These are phyloP conservation scores for Pseudopyricularia cyperi DNA, from an alignment of 2,329 filamentous ascomycete genomes.

Conservation along the genomic window DNA sequence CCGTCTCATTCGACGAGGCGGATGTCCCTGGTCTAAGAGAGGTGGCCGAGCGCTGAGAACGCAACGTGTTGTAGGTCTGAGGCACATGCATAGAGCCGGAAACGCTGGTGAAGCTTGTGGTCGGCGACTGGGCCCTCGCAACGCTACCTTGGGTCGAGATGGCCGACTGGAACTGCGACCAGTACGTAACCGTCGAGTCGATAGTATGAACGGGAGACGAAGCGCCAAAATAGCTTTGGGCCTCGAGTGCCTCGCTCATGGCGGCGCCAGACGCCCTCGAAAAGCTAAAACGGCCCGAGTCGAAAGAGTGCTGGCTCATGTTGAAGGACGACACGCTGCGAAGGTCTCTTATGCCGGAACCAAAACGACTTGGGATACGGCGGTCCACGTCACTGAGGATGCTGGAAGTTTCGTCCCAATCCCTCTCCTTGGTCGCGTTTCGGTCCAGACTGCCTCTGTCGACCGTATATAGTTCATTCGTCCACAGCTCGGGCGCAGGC, in stretches of 20 bases:
- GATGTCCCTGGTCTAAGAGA: constrained; percentile 48
- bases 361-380: constrained; percentile 32
- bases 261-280: constrained; percentile 25
- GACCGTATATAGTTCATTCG: constrained; percentile 73
- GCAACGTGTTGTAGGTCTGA: constrained; percentile 24
- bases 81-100: constrained; percentile 35
- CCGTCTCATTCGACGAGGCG: constrained; percentile 54
- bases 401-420: constrained; percentile 38
- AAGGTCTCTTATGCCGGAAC: constrained; percentile 42
- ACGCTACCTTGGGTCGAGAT: constrained; percentile 49
- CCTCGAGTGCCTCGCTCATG: constrained; percentile 53
- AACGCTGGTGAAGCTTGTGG: constrained; percentile 46
- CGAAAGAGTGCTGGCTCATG: constrained; percentile 55
- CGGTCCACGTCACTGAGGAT: constrained; percentile 42
- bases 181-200: constrained; percentile 70
- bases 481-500: constrained; percentile 55
- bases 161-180: constrained; percentile 71
- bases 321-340: constrained; percentile 47
- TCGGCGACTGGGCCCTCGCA: constrained; percentile 47
- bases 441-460: constrained; percentile 54
- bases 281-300: constrained; percentile 52
- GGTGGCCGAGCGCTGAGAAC: constrained; percentile 20
- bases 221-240: constrained; percentile 59
- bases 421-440: constrained; percentile 25
- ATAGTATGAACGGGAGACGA: constrained; percentile 57